phyloP scores from a whole-genome alignment of 257 asterid genomes.

The Gentiana dahurica region DNA sequence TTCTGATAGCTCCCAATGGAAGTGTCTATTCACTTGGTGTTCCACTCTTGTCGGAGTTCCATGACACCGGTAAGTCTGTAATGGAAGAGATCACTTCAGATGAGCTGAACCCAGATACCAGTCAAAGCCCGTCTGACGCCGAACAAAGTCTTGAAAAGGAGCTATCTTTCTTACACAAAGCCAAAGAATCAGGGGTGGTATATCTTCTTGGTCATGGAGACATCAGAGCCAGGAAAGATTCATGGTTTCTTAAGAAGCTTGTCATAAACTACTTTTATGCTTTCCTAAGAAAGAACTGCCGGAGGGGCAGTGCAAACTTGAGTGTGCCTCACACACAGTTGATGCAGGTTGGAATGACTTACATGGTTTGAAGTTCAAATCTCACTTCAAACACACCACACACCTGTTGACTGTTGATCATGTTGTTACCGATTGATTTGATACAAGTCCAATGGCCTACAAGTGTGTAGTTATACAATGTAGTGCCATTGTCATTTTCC shows the following conservation, averaged over 20 bases:
- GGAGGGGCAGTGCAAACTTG: constrained; percentile 81
- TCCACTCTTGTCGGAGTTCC: constrained; percentile 74
- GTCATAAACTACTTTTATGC: constrained; percentile 83
- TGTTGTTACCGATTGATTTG: too few species aligned
- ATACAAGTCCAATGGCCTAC: too few species aligned
- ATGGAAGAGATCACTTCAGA: constrained; percentile 36
- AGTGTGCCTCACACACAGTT: constrained; percentile 82
- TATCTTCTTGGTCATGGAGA: constrained; percentile 92
- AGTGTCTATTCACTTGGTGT: constrained; percentile 76
- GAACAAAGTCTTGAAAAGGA: constrained; percentile 88
- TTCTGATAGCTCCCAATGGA: constrained; percentile 83
- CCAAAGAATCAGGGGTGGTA: constrained; percentile 83
- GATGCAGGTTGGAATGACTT: constrained; percentile 94
- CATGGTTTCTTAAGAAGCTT: constrained; percentile 91
- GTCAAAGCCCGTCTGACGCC: constrained; percentile 33
- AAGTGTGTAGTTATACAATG: too few species aligned
- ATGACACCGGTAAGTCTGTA: constrained; percentile 36
- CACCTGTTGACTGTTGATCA: too few species aligned
- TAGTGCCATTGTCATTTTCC: too few species aligned
- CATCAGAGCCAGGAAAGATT: constrained; percentile 83
- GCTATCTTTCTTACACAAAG: constrained; percentile 66
- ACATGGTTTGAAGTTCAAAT: constrained; percentile 59
- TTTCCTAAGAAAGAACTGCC: constrained; percentile 79
- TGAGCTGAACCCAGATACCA: constrained; percentile 35
- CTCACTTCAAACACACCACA: too few species aligned